Conservation (phyloP, 352 stramenopile genomes). For the Hyphochytrium catenoides region DNA sequence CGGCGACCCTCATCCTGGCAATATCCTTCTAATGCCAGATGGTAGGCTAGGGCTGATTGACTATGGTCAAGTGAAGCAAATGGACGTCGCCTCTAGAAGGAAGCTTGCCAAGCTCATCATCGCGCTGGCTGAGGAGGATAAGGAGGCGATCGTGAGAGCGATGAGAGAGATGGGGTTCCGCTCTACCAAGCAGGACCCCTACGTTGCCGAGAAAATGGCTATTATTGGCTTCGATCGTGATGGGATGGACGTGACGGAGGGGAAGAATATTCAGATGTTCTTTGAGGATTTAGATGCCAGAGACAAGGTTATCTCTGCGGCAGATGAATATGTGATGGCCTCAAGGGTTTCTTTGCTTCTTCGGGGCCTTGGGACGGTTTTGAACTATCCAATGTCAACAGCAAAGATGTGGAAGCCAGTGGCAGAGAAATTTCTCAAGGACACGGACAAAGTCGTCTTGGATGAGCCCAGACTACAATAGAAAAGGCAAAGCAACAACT, state of each 20-base stretch:
- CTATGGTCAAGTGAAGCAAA: constrained; percentile 71
- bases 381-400: constrained; percentile 62
- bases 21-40: constrained; percentile 69
- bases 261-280: constrained; percentile 58
- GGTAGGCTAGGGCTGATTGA: constrained; percentile 67
- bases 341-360: constrained; percentile 55
- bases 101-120: constrained; percentile 56
- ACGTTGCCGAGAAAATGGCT: constrained; percentile 54
- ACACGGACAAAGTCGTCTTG: too few relatives aligned
- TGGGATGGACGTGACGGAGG: constrained; percentile 39
- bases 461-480: too few relatives aligned
- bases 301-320: constrained; percentile 38
- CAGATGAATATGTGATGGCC: constrained; percentile 62
- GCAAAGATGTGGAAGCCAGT: constrained; percentile 44
- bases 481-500: too few relatives aligned
- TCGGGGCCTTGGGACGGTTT: constrained; percentile 47
- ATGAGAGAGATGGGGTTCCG: constrained; percentile 44
- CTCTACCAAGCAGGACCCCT: constrained; percentile 41
- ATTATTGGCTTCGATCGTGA: constrained; percentile 64
- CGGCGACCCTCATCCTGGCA: constrained; percentile 66
- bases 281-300: constrained; percentile 53
- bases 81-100: constrained; percentile 28
- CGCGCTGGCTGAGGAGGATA: constrained; percentile 32
- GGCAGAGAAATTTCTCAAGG: constrained; percentile 27
- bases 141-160: constrained; percentile 41